Evolutionary conservation across 805 yeast species (phyloP), one percentile per base, ranked within the genome.

Genomic region (Sungouiella thailandica): DNA sequence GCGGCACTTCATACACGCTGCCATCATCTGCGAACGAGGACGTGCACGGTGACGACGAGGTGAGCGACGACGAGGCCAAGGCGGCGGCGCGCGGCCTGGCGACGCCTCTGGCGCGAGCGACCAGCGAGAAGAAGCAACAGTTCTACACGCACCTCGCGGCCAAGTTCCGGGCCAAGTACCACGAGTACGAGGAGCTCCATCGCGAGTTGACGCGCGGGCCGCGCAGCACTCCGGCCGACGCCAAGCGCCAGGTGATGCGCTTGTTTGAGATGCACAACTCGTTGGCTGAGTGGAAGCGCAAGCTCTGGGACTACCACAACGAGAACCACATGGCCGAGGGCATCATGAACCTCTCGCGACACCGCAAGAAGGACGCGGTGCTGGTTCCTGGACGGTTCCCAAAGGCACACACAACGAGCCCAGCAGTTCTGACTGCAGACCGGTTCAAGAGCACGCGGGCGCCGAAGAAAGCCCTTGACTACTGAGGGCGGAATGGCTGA

Each of bases 271-370:
- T 78, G 55, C 83, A 78, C 52, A 66, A 65, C 20, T 62, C 64
- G 26, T 54, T 78, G 32, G 64, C 72, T 13, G 65, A 65, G 25
- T 75, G 81, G 81, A 78, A 78, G 52, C 64, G 62, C 38, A 62
- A 68, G 44, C 58, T 78, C 13, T 75, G 80, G 80, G 73, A 68
- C 38, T 43, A 39, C 43, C 62, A 63, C 37, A 51, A 54, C 31
- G 64, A 61, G 29, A 45, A 45, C 29, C 60, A 50, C 41, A 44
- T 51, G 41, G 61, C 60, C 34, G 43, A 52, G 24, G 48, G 55
- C 9, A 57, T 64, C 32, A 62, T 61, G 68, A 50, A 49, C 25
- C 50, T 65, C 26, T 51, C 60, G n/a, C 60, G 60, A 41, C 69
- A 65, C 47, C 60, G 62, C 33, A 62, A 61, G 35, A 44, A 17